Evolutionary conservation across 371 early-diverging fungal species (phyloP).

Genomic region (Blastocladiella emersonii): DNA sequence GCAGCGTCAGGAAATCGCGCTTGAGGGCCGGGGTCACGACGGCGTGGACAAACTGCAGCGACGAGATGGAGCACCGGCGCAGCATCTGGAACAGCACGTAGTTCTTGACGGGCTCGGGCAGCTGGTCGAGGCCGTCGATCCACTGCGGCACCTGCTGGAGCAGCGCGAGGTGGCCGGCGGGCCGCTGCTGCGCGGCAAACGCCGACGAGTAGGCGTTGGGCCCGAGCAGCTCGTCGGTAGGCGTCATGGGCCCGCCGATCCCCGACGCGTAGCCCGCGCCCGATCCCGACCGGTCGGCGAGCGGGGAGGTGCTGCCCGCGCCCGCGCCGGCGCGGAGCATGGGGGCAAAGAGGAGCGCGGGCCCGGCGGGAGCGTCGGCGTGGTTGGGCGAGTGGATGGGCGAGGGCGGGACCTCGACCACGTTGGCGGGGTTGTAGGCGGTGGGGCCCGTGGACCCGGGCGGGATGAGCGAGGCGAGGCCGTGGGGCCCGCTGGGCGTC

Average conservation of each 20-base stretch:
- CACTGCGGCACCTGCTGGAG: slow-evolving; percentile 26
- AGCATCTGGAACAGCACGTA: slow-evolving; percentile 62
- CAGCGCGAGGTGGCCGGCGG: no score
- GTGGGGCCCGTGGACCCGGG: no score
- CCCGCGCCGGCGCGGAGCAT: not conserved
- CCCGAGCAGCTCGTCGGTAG: not conserved
- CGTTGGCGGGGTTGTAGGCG: no score
- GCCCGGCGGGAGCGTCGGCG: not conserved
- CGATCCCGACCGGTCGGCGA: no score
- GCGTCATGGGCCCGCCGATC: not conserved
- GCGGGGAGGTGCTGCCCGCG: not conserved
- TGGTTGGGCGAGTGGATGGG: slow-evolving; percentile 1
- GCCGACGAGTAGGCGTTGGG: not conserved
- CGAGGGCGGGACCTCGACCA: not conserved
- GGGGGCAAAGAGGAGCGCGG: not conserved
- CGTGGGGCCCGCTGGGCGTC: not conserved
- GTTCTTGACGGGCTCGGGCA: slow-evolving; percentile 50
- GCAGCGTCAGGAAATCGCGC: slow-evolving; percentile 64
- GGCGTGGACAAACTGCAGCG: slow-evolving; percentile 65
- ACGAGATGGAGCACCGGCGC: slow-evolving; percentile 43
- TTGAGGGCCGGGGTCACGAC: slow-evolving; percentile 63
- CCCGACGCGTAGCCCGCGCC: no score
- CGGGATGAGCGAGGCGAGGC: no score
- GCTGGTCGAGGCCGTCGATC: slow-evolving; percentile 41
- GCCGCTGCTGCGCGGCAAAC: not conserved